phyloP scores from a whole-genome alignment of 768 basidiomycete genomes.

The Daedaleopsis sinensis region DNA sequence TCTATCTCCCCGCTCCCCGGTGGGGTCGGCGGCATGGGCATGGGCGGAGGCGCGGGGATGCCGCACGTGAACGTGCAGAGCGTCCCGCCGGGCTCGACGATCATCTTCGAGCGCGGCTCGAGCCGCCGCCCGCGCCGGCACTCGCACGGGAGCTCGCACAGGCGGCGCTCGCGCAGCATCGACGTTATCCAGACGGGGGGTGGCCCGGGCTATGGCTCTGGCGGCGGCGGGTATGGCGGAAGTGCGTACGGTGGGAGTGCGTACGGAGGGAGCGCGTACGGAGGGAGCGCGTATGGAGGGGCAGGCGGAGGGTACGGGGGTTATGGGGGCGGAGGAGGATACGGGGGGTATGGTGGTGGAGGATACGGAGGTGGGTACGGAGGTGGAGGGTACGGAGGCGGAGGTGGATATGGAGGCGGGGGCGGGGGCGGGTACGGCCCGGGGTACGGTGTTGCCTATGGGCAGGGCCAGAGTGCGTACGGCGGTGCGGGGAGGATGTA shows the following conservation, averaged over 20 bases:
- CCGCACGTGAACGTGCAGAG: conserved; percentile 1
- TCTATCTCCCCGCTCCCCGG: background rate
- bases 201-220: conserved; percentile 3
- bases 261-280: too few relatives aligned
- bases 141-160: conserved; percentile 1
- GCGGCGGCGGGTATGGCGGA: too few relatives aligned
- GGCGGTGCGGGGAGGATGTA: background rate
- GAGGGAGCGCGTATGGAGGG: background rate
- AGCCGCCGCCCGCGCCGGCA: conserved; percentile 6
- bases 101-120: conserved; percentile 17
- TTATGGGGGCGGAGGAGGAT: background rate
- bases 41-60: background rate
- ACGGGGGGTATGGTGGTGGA: background rate
- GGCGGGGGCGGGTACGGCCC: too few relatives aligned
- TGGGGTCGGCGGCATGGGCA: background rate
- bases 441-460: background rate
- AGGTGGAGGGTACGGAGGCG: background rate
- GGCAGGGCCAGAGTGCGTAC: background rate
- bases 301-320: conserved; percentile 1
- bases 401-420: background rate
- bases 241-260: too few relatives aligned
- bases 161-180: conserved; percentile 5
- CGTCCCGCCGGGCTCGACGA: conserved; percentile 23
- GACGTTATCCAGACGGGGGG: conserved; percentile 3
- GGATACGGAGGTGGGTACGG: background rate